phyloP scores from a whole-genome alignment of 352 stramenopile genomes.

The Phytopythium boreale region DNA sequence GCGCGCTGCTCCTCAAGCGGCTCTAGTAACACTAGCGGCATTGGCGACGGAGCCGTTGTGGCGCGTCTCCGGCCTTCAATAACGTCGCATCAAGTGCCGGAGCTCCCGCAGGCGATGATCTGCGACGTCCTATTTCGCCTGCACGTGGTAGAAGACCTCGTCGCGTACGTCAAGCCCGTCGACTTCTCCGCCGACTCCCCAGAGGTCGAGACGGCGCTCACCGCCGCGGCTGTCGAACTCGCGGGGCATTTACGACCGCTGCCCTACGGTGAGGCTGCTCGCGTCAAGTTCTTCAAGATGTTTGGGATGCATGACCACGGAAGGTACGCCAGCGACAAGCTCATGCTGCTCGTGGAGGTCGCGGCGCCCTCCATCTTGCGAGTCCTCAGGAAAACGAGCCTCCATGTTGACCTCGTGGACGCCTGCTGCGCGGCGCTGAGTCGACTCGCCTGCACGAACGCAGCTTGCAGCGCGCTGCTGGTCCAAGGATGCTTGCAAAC shows the following conservation, averaged over 20 bases:
- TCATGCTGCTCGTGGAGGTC: constrained; percentile 44
- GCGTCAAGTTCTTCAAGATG: constrained; percentile 39
- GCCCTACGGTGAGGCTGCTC: constrained; percentile 43
- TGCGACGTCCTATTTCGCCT: constrained; percentile 60
- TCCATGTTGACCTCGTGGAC: constrained; percentile 26
- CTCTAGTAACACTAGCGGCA: background rate
- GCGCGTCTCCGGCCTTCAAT: constrained; percentile 38
- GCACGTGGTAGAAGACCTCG: constrained; percentile 68
- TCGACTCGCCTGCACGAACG: constrained; percentile 59
- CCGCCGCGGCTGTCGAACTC: constrained; percentile 54
- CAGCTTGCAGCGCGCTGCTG: constrained; percentile 40
- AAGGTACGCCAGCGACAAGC: constrained; percentile 39
- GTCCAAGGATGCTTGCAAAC: constrained; percentile 52
- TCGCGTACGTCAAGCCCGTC: constrained; percentile 43
- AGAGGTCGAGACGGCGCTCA: constrained; percentile 33
- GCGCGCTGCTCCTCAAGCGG: constrained; percentile 41
- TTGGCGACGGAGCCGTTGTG: constrained; percentile 19
- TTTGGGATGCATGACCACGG: constrained; percentile 23
- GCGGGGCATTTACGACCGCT: constrained; percentile 57
- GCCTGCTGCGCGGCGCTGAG: constrained; percentile 58
- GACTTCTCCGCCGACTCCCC: constrained; percentile 24
- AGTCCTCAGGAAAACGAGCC: constrained; percentile 50
- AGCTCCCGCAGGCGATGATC: constrained; percentile 57
- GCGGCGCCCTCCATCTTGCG: constrained; percentile 54
- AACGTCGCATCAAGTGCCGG: constrained; percentile 41